These are phyloP conservation scores for Silybum marianum DNA, from an alignment of 129 eudicot species.

Conservation along the genomic window DNA sequence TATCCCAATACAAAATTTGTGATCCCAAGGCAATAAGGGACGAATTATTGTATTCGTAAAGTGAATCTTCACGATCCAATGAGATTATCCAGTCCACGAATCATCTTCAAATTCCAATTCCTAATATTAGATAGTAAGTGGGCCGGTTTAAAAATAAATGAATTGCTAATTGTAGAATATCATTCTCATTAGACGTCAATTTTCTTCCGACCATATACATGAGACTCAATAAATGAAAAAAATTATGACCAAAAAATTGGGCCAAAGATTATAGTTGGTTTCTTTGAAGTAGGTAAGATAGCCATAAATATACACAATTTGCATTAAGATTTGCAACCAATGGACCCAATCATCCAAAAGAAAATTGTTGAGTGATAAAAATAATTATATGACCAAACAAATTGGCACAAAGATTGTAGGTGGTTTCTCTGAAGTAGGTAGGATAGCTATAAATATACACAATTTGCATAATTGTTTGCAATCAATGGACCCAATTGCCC, in stretches of 20 bases:
- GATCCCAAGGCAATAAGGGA: no score
- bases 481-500: neutral
- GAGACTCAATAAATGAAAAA: neutral
- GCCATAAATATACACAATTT: constrained; percentile 2
- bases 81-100: no score
- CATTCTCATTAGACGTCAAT: neutral
- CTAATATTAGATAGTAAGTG: neutral
- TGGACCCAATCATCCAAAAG: neutral
- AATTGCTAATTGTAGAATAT: neutral
- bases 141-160: neutral
- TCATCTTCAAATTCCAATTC: no score
- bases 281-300: neutral
- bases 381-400: neutral
- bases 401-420: neutral
- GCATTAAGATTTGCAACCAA: neutral
- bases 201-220: neutral
- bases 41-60: no score
- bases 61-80: no score
- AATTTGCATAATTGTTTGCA: neutral
- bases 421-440: constrained; percentile 1
- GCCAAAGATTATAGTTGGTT: neutral
- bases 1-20: no score
- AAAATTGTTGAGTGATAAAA: neutral
- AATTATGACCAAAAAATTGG: neutral
- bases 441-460: neutral